phyloP scores from a whole-genome alignment of 176 grass and related monocot genomes.

The Hordeum vulgare region DNA sequence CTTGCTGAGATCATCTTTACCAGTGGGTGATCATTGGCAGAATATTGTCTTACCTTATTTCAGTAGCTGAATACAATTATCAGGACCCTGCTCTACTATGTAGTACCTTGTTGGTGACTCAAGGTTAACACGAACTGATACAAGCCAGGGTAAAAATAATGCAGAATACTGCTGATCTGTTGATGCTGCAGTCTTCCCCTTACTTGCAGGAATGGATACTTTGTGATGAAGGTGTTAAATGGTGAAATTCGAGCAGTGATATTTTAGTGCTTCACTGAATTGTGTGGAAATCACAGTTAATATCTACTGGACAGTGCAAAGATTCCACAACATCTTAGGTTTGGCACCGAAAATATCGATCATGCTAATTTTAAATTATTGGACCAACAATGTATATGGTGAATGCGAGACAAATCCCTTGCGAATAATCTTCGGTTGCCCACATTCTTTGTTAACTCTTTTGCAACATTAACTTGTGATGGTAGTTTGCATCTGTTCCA shows the following conservation, averaged over 20 bases:
- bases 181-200: background rate
- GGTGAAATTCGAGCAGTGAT: background rate
- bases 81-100: no score
- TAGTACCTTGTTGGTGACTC: no score
- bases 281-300: background rate
- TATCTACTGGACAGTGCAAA: no score
- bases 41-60: background rate
- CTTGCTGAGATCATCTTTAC: no score
- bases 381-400: background rate
- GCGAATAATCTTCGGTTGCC: no score
- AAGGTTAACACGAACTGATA: no score
- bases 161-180: background rate
- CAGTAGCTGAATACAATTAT: no score
- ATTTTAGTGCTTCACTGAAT: background rate
- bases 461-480: no score
- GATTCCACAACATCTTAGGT: background rate
- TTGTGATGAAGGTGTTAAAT: no score
- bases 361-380: background rate
- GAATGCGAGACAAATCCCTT: background rate
- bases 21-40: no score
- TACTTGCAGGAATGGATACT: conserved; percentile 55
- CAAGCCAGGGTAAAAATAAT: background rate
- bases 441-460: no score
- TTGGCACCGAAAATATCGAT: background rate
- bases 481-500: no score